These are phyloP conservation scores for Alternaria ethzedia DNA, from an alignment of 2,329 filamentous ascomycete species.

Conservation along the genomic window DNA sequence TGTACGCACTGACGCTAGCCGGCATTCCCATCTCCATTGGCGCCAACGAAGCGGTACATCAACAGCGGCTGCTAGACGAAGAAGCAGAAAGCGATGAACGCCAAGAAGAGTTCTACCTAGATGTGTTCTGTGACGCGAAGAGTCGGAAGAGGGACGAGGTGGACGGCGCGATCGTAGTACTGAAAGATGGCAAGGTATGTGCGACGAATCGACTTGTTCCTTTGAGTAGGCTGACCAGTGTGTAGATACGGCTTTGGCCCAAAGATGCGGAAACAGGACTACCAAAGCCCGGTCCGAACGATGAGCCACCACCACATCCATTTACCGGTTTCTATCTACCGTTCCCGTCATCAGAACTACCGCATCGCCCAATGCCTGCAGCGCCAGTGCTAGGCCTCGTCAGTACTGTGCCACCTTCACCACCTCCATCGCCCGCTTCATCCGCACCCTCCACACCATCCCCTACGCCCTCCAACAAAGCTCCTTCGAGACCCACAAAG, in stretches of 20 bases:
- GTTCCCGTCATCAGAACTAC: conserved; percentile 54
- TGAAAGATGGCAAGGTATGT: conserved; percentile 54
- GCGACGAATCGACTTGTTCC: neutral
- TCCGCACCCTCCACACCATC: conserved; percentile 43
- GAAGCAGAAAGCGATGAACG: conserved; percentile 56
- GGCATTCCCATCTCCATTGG: conserved; percentile 57
- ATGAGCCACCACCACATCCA: conserved; percentile 49
- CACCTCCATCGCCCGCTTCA: conserved; percentile 15
- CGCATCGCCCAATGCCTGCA: conserved; percentile 40
- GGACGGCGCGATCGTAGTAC: conserved; percentile 52
- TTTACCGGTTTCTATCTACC: conserved; percentile 59
- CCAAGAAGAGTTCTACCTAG: conserved; percentile 59
- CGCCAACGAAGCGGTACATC: conserved; percentile 57
- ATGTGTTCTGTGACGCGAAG: conserved; percentile 52
- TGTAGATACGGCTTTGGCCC: conserved; percentile 45
- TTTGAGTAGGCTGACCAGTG: neutral
- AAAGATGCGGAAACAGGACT: conserved; percentile 42
- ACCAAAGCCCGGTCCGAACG: conserved; percentile 29
- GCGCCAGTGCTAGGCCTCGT: conserved; percentile 56
- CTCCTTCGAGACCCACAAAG: conserved; percentile 20
- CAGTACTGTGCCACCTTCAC: conserved; percentile 50
- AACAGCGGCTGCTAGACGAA: conserved; percentile 56
- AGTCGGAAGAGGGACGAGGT: conserved; percentile 49
- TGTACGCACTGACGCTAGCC: conserved; percentile 46
- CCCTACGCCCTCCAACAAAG: neutral